Evolutionary conservation across 352 stramenopile species (phyloP), one percentile per base, ranked within the genome.

Genomic region (Pythium chondricola): DNA sequence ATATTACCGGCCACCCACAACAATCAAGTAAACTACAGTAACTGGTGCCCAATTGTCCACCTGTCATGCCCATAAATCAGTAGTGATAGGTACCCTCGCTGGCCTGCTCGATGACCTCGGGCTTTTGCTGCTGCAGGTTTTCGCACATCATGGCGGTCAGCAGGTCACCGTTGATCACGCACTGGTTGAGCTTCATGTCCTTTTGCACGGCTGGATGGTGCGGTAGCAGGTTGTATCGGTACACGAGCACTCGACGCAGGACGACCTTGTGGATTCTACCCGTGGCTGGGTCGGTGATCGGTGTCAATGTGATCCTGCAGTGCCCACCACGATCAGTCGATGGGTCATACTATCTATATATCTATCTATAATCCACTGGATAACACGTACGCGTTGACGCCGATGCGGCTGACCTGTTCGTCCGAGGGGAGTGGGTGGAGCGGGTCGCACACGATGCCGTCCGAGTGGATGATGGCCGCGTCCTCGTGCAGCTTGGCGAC

Each of bases 391-490:
- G 55, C 25, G n/a, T 46, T 65, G 11, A 58, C 44, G 27, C 55
- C 53, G 33, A 56, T 35, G 31, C 53, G 53, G 24, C 39, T 52
- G 24, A 61, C 24, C 24, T 24, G 10, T 22, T 61, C 53, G 27
- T 55, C 45, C 1, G 46, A 38, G 6, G 53, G 53, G 2, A 30
- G 55, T 2, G 71, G 64, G 57, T 68, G 52, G 17, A 60, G 42
- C 14, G 52, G 56, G 43, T 85, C 74, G 4, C 61, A 39, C 38
- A 80, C 69, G 17, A 81, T 58, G 27, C 68, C 76, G 44, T 85
- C 71, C 11, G 63, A 56, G 31, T 74, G 56, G 27, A 85, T 56
- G 17, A 80, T 47, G 2, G 59, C 71, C 20, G 56, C 49, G 22
- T 67, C 59, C 11, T 59, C 52, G 2, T 52, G 48, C 24, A 80